Percentiles rank a stretch among this genome's conserved stretches.
Evolutionary conservation across 176 grass and related monocot genomes (phyloP).

Genomic region (Carex kokanica): DNA sequence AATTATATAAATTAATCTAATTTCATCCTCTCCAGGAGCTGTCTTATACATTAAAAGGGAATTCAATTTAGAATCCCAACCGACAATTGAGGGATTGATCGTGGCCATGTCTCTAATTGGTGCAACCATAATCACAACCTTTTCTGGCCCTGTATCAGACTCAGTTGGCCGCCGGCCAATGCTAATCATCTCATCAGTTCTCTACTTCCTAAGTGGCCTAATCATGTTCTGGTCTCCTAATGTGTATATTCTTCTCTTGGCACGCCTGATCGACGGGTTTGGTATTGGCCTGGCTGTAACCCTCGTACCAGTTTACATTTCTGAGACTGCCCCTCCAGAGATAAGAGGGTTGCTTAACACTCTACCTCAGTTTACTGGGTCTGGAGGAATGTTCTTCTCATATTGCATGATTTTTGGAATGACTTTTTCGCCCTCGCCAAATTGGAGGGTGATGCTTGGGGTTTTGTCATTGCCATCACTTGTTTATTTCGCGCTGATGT

Average conservation of each 20-base stretch:
- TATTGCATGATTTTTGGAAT: constrained; percentile 82
- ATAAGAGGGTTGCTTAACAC: constrained; percentile 70
- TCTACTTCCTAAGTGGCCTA: constrained; percentile 48
- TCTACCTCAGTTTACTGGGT: constrained; percentile 73
- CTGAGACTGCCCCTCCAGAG: constrained; percentile 75
- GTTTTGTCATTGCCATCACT: constrained; percentile 48
- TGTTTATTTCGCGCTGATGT: constrained; percentile 42
- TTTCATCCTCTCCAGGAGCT: constrained; percentile 29
- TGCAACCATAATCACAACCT: constrained; percentile 78
- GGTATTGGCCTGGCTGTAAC: constrained; percentile 66
- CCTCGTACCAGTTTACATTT: constrained; percentile 84
- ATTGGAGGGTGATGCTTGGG: constrained; percentile 83
- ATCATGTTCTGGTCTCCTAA: constrained; percentile 79
- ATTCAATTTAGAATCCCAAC: constrained; percentile 53
- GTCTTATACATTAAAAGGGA: constrained; percentile 82
- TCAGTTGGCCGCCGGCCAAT: constrained; percentile 53
- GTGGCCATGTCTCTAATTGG: constrained; percentile 82
- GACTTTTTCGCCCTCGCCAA: constrained; percentile 47
- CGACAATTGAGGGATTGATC: constrained; percentile 62
- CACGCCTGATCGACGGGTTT: constrained; percentile 68
- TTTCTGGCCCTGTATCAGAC: constrained; percentile 82
- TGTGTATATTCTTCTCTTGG: constrained; percentile 57
- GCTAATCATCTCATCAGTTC: constrained; percentile 63
- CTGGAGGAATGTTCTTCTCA: constrained; percentile 67
- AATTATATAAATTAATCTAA: background rate